Base-by-base conservation (phyloP, 768 basidiomycete genomes). In the Collybiopsis confluens region DNA sequence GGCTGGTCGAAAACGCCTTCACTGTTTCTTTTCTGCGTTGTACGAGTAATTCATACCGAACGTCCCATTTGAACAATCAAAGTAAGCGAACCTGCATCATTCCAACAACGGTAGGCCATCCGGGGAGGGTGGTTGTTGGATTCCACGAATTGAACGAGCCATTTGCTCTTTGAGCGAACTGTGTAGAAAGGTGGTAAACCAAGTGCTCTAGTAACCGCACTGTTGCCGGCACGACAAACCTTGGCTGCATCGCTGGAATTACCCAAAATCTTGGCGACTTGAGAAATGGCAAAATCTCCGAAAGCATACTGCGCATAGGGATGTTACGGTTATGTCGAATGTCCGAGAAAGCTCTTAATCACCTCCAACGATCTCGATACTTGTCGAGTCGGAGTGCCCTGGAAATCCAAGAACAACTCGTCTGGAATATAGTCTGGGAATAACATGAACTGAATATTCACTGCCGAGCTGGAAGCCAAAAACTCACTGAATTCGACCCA, bases 131-230 rank as follows among this genome's bases (percentile, higher is more conserved):
- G 27, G 76, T 64, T 49, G 77, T 77, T 7, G 78, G 68, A 58
- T 86, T 83, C 82, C 83, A 84, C 20, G 79, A 75, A 53, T 86
- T 82, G 38, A 64, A 61, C 58, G 79, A 85, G 62, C 85, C 84
- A 16, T 73, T 71, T 4, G 82, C 77, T 6, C 83, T 77, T 58
- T 69, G 57, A 5, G 75, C 62, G 56, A 83, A 85, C 83, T 85
- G 38, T 4, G n/a, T n/a, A n/a, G n/a, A n/a, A n/a, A n/a, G n/a
- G n/a, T n/a, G n/a, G n/a, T n/a, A n/a, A n/a, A n/a, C n/a, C n/a
- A n/a, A n/a, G n/a, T n/a, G n/a, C n/a, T n/a, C n/a, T n/a, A n/a
- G n/a, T n/a, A n/a, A n/a, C n/a, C n/a, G n/a, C n/a, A n/a, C n/a
- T n/a, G n/a, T n/a, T n/a, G n/a, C n/a, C n/a, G n/a, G 23, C n/a